Percentiles rank a stretch among this genome's conserved stretches.
Evolutionary conservation across 306 rosid genomes (phyloP).

Genomic region (Neltuma alba): DNA sequence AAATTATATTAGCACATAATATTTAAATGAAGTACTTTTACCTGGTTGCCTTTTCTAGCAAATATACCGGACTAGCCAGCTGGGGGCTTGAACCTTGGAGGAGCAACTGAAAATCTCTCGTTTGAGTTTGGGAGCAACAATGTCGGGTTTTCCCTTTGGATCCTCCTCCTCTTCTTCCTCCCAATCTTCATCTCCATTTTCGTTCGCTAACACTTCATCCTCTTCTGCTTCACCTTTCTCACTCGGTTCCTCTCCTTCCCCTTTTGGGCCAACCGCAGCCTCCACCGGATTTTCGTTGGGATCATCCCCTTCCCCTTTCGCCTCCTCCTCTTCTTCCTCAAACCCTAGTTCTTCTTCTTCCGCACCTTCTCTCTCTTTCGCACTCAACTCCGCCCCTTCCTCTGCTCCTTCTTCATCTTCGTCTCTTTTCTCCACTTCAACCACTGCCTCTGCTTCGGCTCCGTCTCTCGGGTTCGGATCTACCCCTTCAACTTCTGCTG

Average conservation of each 20-base stretch:
- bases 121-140: no score
- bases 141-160: not conserved
- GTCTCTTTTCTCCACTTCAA: slow-evolving; percentile 31
- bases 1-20: no score
- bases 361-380: slow-evolving; percentile 30
- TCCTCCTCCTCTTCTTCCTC: slow-evolving; percentile 42
- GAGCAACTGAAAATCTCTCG: no score
- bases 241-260: slow-evolving; percentile 36
- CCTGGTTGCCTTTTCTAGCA: no score
- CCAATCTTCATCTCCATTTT: slow-evolving; percentile 31
- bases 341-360: slow-evolving; percentile 51
- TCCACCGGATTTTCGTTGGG: slow-evolving; percentile 16
- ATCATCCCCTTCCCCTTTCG: slow-evolving; percentile 8
- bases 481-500: slow-evolving; percentile 9
- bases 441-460: slow-evolving; percentile 4
- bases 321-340: slow-evolving; percentile 33
- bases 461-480: slow-evolving; percentile 35
- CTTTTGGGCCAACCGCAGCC: slow-evolving; percentile 9
- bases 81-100: no score
- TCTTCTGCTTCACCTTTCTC: slow-evolving; percentile 40
- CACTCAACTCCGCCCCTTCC: slow-evolving; percentile 24
- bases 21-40: no score
- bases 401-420: slow-evolving; percentile 32
- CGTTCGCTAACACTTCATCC: slow-evolving; percentile 32
- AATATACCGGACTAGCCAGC: no score